Evolutionary conservation across 352 stramenopile genomes (phyloP), one percentile per base, ranked within the genome.

Genomic region (Pilasporangium apinafurcum): DNA sequence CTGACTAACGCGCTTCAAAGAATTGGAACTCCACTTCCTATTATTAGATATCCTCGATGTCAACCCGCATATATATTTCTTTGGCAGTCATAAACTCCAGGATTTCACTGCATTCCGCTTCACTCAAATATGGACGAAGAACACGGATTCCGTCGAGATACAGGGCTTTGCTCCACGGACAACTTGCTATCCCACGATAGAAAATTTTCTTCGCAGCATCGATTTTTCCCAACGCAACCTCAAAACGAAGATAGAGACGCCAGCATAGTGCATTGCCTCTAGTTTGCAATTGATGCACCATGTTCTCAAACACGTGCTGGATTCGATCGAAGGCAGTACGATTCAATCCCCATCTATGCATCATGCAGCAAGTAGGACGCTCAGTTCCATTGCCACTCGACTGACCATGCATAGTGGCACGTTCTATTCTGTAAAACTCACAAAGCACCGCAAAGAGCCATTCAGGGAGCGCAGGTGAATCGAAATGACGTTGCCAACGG

Each of bases 161-260:
- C 26, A 93, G 43, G 18, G 51, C 51, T 37, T 92, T 93, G 47
- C 79, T 90, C 82, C 82, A 93, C 26, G 79, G 69, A 48, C 74
- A 87, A 5, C 64, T 71, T 20, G 65, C 64, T 38, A 93, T 51
- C 16, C 62, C 79, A 27, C 82, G 78, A 26, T 92, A 90, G 34
- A 90, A 71, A 4, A 92, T 59, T 30, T 83, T 85, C 26, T 69
- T 79, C 14, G 79, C 76, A 8, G 55, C 56, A 29, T 88, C 72
- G 8, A 92, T 59, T 43, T 82, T 81, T 4, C 82, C 82, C 12
- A 84, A 41, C 1, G 66, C 68, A 14, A 92, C 41, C 48, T 92
- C 82, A 44, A 92, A 93, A 42, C 63, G 79, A 32, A 93, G 37
- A 33, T 86, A 90, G 24, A 93, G 54, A 3, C 75, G 62, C 82